Percentiles rank a stretch among this genome's conserved stretches.
These are phyloP conservation scores for Cladosporium sp. DNA, from an alignment of 2,329 filamentous ascomycete genomes.

Conservation along the genomic window DNA sequence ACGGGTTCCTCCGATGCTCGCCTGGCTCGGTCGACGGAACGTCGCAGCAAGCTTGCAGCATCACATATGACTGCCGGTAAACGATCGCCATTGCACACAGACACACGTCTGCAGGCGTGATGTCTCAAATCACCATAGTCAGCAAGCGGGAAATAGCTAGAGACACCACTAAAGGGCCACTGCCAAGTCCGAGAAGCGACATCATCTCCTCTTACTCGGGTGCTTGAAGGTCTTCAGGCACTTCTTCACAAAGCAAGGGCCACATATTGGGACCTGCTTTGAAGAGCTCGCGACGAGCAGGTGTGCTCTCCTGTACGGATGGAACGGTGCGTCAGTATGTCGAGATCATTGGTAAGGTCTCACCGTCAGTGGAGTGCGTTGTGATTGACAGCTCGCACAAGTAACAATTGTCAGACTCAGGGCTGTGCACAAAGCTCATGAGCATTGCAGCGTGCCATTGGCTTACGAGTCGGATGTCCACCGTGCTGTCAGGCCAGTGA, in stretches of 20 bases:
- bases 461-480: not conserved
- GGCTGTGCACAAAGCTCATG: not conserved
- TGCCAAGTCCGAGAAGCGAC: not conserved
- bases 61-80: not conserved
- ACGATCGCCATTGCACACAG: not conserved
- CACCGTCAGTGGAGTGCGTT: not conserved
- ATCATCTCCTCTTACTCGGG: not conserved
- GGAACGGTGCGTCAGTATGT: not conserved
- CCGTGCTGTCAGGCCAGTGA: not conserved
- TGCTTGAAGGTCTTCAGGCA: not conserved
- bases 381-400: not conserved
- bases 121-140: not conserved
- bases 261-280: not conserved
- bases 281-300: not conserved
- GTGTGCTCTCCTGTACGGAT: constrained; percentile 3
- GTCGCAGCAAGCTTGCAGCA: constrained; percentile 9
- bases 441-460: not conserved
- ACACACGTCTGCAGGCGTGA: not conserved
- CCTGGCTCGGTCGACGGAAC: constrained; percentile 9
- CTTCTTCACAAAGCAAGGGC: not conserved
- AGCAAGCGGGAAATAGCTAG: not conserved
- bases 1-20: not conserved
- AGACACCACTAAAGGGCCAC: not conserved
- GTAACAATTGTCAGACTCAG: constrained; percentile 3
- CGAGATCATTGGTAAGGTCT: not conserved